phyloP scores from a whole-genome alignment of 345 rosid species.

The Eucalyptus leucophloia region DNA sequence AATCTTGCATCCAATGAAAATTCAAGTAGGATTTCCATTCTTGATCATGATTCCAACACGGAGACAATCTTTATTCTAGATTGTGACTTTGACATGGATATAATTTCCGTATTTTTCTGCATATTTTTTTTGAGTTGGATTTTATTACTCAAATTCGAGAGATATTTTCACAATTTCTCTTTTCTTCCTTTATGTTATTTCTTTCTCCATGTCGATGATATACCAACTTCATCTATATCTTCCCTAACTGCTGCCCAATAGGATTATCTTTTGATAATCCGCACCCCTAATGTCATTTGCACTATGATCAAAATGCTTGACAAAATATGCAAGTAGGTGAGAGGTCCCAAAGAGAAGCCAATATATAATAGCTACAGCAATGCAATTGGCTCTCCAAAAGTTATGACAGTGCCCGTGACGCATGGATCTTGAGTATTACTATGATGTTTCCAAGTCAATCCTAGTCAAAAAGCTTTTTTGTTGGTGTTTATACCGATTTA shows the following conservation, averaged over 20 bases:
- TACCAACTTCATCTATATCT: no score
- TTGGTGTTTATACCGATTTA: not conserved
- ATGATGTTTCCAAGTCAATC: not conserved
- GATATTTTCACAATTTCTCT: not conserved
- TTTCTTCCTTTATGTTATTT: not conserved
- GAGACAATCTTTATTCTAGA: not conserved
- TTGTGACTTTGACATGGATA: not conserved
- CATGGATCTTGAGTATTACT: not conserved
- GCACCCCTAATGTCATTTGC: no score
- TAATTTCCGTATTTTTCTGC: not conserved
- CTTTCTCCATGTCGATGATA: no score
- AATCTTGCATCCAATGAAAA: no score
- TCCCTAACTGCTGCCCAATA: no score
- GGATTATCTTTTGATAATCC: no score
- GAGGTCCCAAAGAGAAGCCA: no score
- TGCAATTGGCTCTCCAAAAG: not conserved
- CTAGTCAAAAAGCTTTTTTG: not conserved
- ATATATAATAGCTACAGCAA: no score
- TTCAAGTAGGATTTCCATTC: not conserved
- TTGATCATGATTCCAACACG: not conserved
- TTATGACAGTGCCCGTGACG: not conserved
- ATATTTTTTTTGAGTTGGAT: not conserved
- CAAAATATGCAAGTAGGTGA: no score
- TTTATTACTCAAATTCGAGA: not conserved
- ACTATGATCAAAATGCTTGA: no score